Evolutionary conservation across 257 asterid genomes (phyloP).

Genomic region (Solanum gracilifrons): DNA sequence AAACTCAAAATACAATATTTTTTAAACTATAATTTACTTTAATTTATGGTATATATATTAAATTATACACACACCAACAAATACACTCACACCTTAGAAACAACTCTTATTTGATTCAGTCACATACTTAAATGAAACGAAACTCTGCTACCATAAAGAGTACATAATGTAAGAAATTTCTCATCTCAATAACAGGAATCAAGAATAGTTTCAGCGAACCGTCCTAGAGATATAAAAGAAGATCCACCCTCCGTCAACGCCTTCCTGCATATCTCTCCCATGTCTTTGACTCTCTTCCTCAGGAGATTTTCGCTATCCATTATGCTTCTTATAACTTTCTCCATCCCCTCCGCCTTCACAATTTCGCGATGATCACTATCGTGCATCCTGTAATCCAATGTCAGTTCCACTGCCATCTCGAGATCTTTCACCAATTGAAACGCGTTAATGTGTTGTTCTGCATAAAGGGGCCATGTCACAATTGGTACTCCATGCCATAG

Average conservation of each 20-base stretch:
- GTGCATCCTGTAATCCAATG: neutral
- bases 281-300: neutral
- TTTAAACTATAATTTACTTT: too few relatives aligned
- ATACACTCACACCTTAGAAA: too few relatives aligned
- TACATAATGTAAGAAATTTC: too few relatives aligned
- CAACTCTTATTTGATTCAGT: too few relatives aligned
- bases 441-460: neutral
- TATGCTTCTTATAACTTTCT: neutral
- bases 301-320: neutral
- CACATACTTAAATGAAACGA: too few relatives aligned
- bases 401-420: neutral
- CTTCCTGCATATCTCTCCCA: neutral
- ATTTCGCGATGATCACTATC: neutral
- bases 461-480: conserved; percentile 3
- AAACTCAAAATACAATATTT: too few relatives aligned
- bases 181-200: neutral
- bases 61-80: too few relatives aligned
- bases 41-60: too few relatives aligned
- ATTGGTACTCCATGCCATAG: neutral
- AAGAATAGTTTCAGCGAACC: neutral
- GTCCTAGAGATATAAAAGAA: neutral
- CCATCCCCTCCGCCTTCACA: neutral
- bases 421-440: neutral
- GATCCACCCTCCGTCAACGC: conserved; percentile 2
- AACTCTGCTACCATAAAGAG: too few relatives aligned